phyloP scores from a whole-genome alignment of 768 basidiomycete genomes.

The Nidularia pulvinata region DNA sequence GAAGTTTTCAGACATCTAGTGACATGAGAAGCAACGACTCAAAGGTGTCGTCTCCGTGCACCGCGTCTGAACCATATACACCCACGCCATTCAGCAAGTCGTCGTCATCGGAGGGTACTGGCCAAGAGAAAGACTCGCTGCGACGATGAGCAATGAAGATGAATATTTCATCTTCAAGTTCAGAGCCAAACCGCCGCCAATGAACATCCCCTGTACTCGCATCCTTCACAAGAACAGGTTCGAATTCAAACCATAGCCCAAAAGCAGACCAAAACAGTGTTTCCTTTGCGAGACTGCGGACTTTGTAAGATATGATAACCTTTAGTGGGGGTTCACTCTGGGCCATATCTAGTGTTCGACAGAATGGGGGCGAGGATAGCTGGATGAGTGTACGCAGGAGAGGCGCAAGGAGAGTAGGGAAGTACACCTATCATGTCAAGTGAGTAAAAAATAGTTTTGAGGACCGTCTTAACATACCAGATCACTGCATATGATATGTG shows the following conservation, averaged over 20 bases:
- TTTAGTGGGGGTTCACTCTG: constrained; percentile 16
- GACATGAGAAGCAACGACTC: constrained; percentile 61
- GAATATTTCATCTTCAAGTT: constrained; percentile 46
- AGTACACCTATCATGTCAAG: constrained; percentile 63
- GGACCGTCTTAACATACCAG: constrained; percentile 49
- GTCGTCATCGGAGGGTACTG: constrained; percentile 44
- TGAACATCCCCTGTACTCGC: constrained; percentile 3
- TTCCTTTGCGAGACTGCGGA: constrained; percentile 74
- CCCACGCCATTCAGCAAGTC: constrained; percentile 62
- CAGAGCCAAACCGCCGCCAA: constrained; percentile 43
- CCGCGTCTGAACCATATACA: constrained; percentile 33
- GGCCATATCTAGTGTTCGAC: not conserved
- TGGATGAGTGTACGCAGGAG: constrained; percentile 75
- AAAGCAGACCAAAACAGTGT: constrained; percentile 79
- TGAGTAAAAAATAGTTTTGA: constrained; percentile 1
- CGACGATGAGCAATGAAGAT: constrained; percentile 64
- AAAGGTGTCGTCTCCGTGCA: constrained; percentile 69
- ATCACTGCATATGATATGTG: constrained; percentile 84
- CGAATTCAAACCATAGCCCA: constrained; percentile 74
- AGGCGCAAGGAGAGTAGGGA: constrained; percentile 78
- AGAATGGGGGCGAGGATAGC: constrained; percentile 44
- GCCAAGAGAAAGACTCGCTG: constrained; percentile 57
- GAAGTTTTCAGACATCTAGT: constrained; percentile 9
- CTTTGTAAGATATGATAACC: constrained; percentile 74
- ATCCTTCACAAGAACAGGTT: constrained; percentile 46